A percentile compares a stretch with the other conserved stretches of the same genome.
phyloP scores from a whole-genome alignment of 148 eudicot species.

The Salicornia ramosissima region DNA sequence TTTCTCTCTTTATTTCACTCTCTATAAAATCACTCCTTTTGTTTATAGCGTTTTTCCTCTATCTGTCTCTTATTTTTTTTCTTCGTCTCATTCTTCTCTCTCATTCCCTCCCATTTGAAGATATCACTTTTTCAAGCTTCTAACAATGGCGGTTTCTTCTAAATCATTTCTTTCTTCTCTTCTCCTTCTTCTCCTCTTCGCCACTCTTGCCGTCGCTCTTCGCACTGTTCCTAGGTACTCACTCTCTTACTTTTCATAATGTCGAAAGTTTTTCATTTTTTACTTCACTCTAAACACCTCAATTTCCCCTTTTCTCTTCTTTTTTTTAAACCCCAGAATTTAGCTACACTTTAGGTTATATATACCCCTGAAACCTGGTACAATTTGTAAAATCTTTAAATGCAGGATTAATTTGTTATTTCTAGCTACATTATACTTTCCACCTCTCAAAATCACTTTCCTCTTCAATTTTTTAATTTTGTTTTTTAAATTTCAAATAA shows the following conservation, averaged over 20 bases:
- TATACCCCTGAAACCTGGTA: neutral
- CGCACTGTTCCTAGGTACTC: constrained; percentile 18
- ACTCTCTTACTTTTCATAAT: neutral
- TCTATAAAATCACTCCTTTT: constrained; percentile 32
- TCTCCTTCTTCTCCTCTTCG: constrained; percentile 21
- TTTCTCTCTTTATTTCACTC: neutral
- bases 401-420: neutral
- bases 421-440: neutral
- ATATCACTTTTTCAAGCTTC: neutral
- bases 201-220: constrained; percentile 10
- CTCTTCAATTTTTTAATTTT: neutral
- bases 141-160: constrained; percentile 31
- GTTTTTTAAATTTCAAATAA: too few species aligned
- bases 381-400: neutral
- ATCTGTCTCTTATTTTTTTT: constrained; percentile 4
- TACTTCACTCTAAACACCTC: too few species aligned
- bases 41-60: neutral
- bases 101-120: neutral
- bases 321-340: too few species aligned
- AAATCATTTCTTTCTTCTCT: constrained; percentile 14
- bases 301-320: neutral
- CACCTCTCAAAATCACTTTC: neutral
- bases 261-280: neutral
- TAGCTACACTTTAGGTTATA: neutral
- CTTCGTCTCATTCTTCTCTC: neutral